These are phyloP conservation scores for Colletotrichum kahawae DNA, from an alignment of 2,329 filamentous ascomycete genomes.

Conservation along the genomic window DNA sequence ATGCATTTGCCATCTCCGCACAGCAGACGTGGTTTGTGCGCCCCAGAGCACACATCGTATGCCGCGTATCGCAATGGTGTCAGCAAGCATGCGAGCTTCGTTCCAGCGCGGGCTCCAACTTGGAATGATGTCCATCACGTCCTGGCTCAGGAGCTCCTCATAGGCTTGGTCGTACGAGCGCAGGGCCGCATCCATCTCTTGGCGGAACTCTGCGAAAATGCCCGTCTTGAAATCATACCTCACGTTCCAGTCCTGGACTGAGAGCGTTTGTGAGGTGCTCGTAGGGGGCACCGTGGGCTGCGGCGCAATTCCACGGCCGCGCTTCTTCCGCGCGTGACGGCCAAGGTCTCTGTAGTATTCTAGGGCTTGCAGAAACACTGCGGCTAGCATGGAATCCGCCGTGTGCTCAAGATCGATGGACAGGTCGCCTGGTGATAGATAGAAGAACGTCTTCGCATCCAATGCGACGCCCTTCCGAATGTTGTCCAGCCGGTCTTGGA, in stretches of 20 bases:
- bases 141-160: conserved; percentile 79
- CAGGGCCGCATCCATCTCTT: conserved; percentile 87
- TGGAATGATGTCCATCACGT: conserved; percentile 86
- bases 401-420: conserved; percentile 75
- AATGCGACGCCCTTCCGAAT: conserved; percentile 82
- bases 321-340: conserved; percentile 90
- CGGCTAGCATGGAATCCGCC: conserved; percentile 72
- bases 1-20: conserved; percentile 81
- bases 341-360: conserved; percentile 95
- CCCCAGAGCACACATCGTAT: conserved; percentile 84
- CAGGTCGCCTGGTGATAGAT: conserved; percentile 77
- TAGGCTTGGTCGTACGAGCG: conserved; percentile 89
- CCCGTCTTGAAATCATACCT: conserved; percentile 95
- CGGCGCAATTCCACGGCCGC: conserved; percentile 77
- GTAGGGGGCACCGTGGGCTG: conserved; percentile 84
- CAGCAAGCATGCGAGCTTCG: conserved; percentile 86
- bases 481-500: conserved; percentile 73
- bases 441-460: conserved; percentile 85
- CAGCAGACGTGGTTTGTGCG: conserved; percentile 78
- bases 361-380: conserved; percentile 75
- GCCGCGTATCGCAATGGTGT: conserved; percentile 79
- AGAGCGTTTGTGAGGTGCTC: conserved; percentile 85
- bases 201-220: conserved; percentile 88
- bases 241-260: conserved; percentile 86
- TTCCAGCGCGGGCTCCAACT: conserved; percentile 92